Base-by-base conservation (phyloP, 164 flowering plant genomes). In the Vitis cinerea region DNA sequence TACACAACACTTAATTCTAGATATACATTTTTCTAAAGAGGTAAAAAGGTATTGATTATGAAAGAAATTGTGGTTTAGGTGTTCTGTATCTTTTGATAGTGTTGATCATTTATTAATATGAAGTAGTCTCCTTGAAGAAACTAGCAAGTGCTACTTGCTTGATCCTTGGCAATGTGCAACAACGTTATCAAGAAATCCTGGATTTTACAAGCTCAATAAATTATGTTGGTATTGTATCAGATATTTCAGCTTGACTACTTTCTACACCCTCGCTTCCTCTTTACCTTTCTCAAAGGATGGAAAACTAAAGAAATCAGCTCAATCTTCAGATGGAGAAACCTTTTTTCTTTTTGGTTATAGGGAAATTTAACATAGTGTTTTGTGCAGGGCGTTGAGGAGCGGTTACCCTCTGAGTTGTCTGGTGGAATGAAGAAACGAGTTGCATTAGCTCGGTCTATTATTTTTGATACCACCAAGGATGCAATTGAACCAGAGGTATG, bases 361-460 rank as follows among this genome's bases (percentile, higher is more conserved):
- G 30, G 37, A 27, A 47, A 53, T 37, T 59, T 53, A 56, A 64
- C n/a, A 14, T 67, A 53, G 12, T 55, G 10, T 19, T 51, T 72
- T 58, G 9, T 81, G 71, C 73, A 95, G 98, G 98, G 89, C 69
- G 98, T 89, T 76, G 99, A 96, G 81, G 88, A 96, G 59, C 90
- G 97, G 13, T 61, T 93, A 73, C 99, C 99, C 72, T 96, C 98
- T 30, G 98, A 96, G 77, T 82, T 96, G 74, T 96, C 98, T 67
- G 99, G 99, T 67, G 99, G 99, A 72, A 96, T 96, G 98, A 93
- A 93, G 75, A 93, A 93, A 75, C 83, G 98, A 62, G 99, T 96
- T 68, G 98, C 99, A 60, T 80, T 96, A 75, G 98, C 99, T 65
- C 91, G 99, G 19, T 89, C 99, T 13, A 91, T 93, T 67, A 93